Percentiles rank a stretch among this genome's conserved stretches.
Conservation (phyloP, 2,329 filamentous ascomycete species). For the Plenodomus tracheiphilus region DNA sequence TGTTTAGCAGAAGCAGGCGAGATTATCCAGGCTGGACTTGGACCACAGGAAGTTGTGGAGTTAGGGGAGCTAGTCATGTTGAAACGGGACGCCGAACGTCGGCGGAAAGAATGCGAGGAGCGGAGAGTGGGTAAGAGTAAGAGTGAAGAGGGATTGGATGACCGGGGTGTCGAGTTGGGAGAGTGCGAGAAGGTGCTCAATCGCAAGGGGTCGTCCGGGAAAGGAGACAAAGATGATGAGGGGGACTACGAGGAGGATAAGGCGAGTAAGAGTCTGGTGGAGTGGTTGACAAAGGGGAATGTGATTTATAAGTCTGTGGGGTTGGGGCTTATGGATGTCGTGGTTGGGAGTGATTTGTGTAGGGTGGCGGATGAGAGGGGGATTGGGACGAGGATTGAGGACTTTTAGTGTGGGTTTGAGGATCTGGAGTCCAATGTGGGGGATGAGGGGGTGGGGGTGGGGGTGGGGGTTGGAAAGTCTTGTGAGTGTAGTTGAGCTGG, state of each 20-base stretch:
- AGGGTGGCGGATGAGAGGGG: slow-evolving; percentile 58
- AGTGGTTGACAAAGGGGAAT: slow-evolving; percentile 66
- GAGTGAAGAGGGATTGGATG: slow-evolving; percentile 54
- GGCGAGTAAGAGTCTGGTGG: slow-evolving; percentile 49
- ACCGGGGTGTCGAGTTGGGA: slow-evolving; percentile 73
- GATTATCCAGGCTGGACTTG: slow-evolving; percentile 75
- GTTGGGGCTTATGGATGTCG: slow-evolving; percentile 69
- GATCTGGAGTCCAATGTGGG: background rate
- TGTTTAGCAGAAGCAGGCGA: slow-evolving; percentile 85
- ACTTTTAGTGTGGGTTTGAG: slow-evolving; percentile 40
- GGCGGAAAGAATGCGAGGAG: slow-evolving; percentile 30
- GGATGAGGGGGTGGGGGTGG: background rate
- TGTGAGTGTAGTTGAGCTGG: slow-evolving; percentile 10
- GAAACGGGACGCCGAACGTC: slow-evolving; percentile 55
- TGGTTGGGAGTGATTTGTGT: slow-evolving; percentile 63
- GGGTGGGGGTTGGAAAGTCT: background rate
- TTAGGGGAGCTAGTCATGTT: slow-evolving; percentile 78
- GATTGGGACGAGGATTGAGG: slow-evolving; percentile 59
- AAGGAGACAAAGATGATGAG: slow-evolving; percentile 21
- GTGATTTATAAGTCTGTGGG: slow-evolving; percentile 73
- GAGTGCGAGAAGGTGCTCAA: slow-evolving; percentile 73
- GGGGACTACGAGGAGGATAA: slow-evolving; percentile 56
- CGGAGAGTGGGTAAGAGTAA: slow-evolving; percentile 30
- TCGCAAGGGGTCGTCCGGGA: slow-evolving; percentile 47
- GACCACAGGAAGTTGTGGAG: slow-evolving; percentile 78